Evolutionary conservation across 768 basidiomycete species (phyloP), one percentile per base, ranked within the genome.

Genomic region (Crepidotus variabilis): DNA sequence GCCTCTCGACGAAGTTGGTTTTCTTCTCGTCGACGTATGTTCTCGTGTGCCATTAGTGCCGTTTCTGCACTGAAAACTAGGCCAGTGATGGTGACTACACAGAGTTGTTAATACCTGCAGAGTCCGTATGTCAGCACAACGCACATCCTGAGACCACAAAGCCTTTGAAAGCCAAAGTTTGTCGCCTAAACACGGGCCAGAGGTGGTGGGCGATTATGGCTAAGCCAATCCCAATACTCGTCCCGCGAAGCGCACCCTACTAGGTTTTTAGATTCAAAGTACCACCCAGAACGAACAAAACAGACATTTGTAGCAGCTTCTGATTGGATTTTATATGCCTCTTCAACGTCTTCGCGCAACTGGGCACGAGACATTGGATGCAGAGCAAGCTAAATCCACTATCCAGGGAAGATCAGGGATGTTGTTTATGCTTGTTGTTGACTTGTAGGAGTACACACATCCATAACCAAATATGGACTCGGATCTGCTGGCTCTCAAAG

Each of bases 111-210:
- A 45, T 13, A 18, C 18, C 52, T 45, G 39, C 56, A 34, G 73
- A 21, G 23, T 32, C 45, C 47, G 55, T 57, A 47, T 49, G 28
- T 52, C 22, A 53, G 23, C n/a, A 52, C 28, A 21, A 76, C 83
- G 62, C 64, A 92, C 91, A 84, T 55, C 82, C 79, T 28, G 85
- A 84, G 6, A 92, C 80, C 4, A 94, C 71, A 67, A 91, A 94
- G 1, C 79, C 83, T 69, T 94, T 94, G 76, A 92, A 84, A 2
- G 88, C 82, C 18, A 91, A 76, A 0, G 90, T 88, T 69, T 92
- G 92, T 20, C 87, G 84, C 60, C 92, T 92, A 69, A 92, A 91
- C 32, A 75, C 62, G 32, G 88, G 88, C 85, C 85, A 92, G n/a
- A 77, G 72, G 66, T 84, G 79, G 63, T 92, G 87, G 13, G 74